Evolutionary conservation across 495 filamentous ascomycete species (phyloP).

Genomic region (Glutinoglossum americanum): DNA sequence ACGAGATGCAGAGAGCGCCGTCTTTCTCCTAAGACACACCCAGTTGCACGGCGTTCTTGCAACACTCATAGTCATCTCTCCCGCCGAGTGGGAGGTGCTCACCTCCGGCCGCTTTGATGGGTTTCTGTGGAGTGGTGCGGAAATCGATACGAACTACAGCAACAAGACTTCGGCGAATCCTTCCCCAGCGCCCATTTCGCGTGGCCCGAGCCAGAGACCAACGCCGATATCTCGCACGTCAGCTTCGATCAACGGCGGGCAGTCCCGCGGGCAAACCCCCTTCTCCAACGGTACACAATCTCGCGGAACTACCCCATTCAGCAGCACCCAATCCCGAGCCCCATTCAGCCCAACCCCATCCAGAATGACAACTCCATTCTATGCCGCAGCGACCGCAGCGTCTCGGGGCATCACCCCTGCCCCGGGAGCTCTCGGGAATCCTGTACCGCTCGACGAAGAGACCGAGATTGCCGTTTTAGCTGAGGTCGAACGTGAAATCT

Average conservation of each 20-base stretch:
- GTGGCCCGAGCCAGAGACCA: slow-evolving; percentile 20
- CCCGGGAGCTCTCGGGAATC: slow-evolving; percentile 23
- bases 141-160: slow-evolving; percentile 24
- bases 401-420: slow-evolving; percentile 2
- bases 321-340: background rate
- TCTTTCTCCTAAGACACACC: slow-evolving; percentile 75
- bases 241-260: background rate
- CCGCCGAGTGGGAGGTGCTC: slow-evolving; percentile 88
- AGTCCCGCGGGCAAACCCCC: slow-evolving; percentile 4
- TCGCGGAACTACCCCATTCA: slow-evolving; percentile 2
- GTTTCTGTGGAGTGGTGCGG: slow-evolving; percentile 87
- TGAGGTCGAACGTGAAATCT: slow-evolving; percentile 85
- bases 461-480: slow-evolving; percentile 76
- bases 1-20: slow-evolving; percentile 63
- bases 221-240: background rate
- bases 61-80: slow-evolving; percentile 68
- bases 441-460: slow-evolving; percentile 83
- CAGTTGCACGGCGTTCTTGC: slow-evolving; percentile 64
- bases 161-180: slow-evolving; percentile 11
- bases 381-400: slow-evolving; percentile 1
- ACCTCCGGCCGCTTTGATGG: slow-evolving; percentile 92
- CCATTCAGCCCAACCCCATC: background rate
- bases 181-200: slow-evolving; percentile 23
- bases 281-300: slow-evolving; percentile 5
- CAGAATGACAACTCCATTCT: slow-evolving; percentile 16